Evolutionary conservation across 768 basidiomycete species (phyloP).

Genomic region (Boletus pseudopeckii): DNA sequence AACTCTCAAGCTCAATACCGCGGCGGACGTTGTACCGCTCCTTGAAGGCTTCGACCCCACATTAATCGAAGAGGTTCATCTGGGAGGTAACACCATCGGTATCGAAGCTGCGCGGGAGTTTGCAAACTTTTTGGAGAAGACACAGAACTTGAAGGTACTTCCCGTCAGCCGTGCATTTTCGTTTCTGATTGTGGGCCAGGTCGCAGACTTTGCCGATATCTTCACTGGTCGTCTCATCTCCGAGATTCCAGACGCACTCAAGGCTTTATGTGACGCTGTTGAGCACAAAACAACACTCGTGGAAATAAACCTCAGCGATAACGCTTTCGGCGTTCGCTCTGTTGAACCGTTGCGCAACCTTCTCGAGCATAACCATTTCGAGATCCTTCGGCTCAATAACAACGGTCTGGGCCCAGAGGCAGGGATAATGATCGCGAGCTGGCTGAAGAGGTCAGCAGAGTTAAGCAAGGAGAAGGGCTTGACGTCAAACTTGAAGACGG

Average conservation of each 20-base stretch:
- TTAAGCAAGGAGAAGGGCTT: slow-evolving; percentile 64
- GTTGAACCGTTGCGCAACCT: slow-evolving; percentile 92
- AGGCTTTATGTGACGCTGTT: slow-evolving; percentile 85
- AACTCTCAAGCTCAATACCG: slow-evolving; percentile 71
- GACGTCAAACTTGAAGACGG: slow-evolving; percentile 65
- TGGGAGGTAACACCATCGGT: slow-evolving; percentile 93
- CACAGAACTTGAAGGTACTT: slow-evolving; percentile 64
- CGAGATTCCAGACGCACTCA: slow-evolving; percentile 89
- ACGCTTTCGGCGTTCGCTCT: slow-evolving; percentile 94
- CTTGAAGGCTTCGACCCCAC: slow-evolving; percentile 62
- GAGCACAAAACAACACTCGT: slow-evolving; percentile 75
- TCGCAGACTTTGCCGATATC: slow-evolving; percentile 95
- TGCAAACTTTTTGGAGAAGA: slow-evolving; percentile 70
- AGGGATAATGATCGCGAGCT: slow-evolving; percentile 80
- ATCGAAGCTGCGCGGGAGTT: slow-evolving; percentile 85
- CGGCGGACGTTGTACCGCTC: slow-evolving; percentile 71
- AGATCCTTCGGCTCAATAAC: slow-evolving; percentile 89
- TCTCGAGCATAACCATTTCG: slow-evolving; percentile 74
- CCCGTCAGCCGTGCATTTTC: background rate
- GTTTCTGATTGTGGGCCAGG: slow-evolving; percentile 41
- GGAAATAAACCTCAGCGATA: slow-evolving; percentile 90
- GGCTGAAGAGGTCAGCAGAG: slow-evolving; percentile 72
- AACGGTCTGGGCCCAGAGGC: slow-evolving; percentile 94
- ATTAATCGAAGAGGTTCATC: slow-evolving; percentile 79
- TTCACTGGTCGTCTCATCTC: slow-evolving; percentile 95